Evolutionary conservation across 768 basidiomycete genomes (phyloP).

Genomic region (Boletales sp.): DNA sequence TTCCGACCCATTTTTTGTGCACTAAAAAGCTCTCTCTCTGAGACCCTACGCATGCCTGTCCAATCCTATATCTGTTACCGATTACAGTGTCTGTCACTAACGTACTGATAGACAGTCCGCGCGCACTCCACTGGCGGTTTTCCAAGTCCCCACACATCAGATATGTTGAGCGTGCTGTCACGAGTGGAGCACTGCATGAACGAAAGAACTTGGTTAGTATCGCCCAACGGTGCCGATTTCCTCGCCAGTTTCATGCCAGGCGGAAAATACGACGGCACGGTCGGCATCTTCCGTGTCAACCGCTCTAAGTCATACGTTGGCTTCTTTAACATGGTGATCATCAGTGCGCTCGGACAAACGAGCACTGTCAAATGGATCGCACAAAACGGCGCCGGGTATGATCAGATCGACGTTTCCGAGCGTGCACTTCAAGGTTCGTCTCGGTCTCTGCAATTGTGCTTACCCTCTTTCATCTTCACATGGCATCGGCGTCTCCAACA

Average conservation of each 20-base stretch:
- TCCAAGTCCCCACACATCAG: too few relatives aligned
- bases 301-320: slow-evolving; percentile 43
- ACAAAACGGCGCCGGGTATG: slow-evolving; percentile 88
- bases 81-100: too few relatives aligned
- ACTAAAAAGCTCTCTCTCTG: too few relatives aligned
- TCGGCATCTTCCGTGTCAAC: slow-evolving; percentile 52
- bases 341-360: slow-evolving; percentile 61
- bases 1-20: too few relatives aligned
- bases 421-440: slow-evolving; percentile 63
- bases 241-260: slow-evolving; percentile 37
- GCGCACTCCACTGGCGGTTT: too few relatives aligned
- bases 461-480: slow-evolving; percentile 30
- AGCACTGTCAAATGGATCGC: slow-evolving; percentile 74
- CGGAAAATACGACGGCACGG: slow-evolving; percentile 46
- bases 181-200: too few relatives aligned
- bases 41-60: too few relatives aligned
- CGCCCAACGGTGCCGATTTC: slow-evolving; percentile 44
- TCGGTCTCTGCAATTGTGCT: not conserved
- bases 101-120: too few relatives aligned
- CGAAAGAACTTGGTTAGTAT: too few relatives aligned
- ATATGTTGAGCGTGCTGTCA: too few relatives aligned
- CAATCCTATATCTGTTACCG: too few relatives aligned
- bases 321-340: slow-evolving; percentile 45
- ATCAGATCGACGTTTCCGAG: slow-evolving; percentile 72
- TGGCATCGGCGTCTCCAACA: slow-evolving; percentile 76